Conservation (phyloP, 192 early-diverging fungal genomes). For the Coemansia sp. region DNA sequence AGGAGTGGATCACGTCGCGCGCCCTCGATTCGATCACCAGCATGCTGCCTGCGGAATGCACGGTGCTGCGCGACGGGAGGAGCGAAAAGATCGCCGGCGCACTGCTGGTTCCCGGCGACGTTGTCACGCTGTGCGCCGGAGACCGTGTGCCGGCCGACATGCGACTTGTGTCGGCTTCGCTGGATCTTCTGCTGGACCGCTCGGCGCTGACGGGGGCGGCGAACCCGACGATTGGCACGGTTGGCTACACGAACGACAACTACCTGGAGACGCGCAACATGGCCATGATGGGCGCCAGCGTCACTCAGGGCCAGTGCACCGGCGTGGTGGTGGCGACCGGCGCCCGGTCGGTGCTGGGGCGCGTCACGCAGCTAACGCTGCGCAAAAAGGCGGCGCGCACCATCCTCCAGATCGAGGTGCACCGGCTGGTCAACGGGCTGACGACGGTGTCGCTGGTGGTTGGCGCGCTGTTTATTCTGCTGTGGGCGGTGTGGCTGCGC, state of each 20-base stretch:
- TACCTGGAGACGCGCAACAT: constrained; percentile 80
- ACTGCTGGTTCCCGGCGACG: constrained; percentile 71
- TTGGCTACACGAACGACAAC: constrained; percentile 65
- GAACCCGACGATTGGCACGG: constrained; percentile 61
- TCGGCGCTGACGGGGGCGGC: constrained; percentile 76
- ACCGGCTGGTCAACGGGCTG: constrained; percentile 75
- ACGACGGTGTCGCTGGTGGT: constrained; percentile 55
- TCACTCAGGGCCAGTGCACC: constrained; percentile 67
- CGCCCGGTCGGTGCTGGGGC: constrained; percentile 73
- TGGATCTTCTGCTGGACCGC: constrained; percentile 75
- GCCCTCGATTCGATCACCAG: constrained; percentile 71
- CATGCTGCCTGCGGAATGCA: constrained; percentile 63
- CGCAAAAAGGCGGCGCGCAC: constrained; percentile 42
- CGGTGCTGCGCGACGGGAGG: constrained; percentile 68
- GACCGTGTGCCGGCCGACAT: constrained; percentile 77
- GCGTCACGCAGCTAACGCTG: constrained; percentile 62
- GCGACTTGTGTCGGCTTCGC: constrained; percentile 59
- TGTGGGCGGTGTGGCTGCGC: constrained; percentile 60
- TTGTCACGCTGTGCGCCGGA: constrained; percentile 65
- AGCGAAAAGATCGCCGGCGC: constrained; percentile 50
- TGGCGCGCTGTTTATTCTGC: constrained; percentile 50
- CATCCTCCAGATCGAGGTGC: constrained; percentile 65
- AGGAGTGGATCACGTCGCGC: constrained; percentile 64
- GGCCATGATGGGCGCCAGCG: constrained; percentile 69
- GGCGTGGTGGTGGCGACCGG: constrained; percentile 78